Percentiles rank a stretch among this genome's conserved stretches.
Conservation (phyloP, 1,284 basidiomycete species). For the Cystobasidium sp. region DNA sequence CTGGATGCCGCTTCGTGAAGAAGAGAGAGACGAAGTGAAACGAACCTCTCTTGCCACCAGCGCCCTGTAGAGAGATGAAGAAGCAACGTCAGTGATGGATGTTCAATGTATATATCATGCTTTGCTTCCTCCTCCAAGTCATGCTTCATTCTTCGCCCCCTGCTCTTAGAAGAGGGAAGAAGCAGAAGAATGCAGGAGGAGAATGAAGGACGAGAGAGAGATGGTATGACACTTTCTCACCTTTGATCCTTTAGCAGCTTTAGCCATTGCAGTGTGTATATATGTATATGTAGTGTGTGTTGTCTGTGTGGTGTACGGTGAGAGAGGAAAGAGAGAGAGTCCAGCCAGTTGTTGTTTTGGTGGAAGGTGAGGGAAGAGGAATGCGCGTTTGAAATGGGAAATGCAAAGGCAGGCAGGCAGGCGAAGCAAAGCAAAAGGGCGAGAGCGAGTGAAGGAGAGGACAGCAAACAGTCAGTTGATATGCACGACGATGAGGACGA, state of each 20-base stretch:
- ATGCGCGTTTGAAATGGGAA: neutral
- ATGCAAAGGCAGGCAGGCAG: neutral
- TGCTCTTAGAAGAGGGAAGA: no score
- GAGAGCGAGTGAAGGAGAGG: slow-evolving; percentile 7
- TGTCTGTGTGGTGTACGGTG: slow-evolving; percentile 59
- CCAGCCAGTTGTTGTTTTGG: slow-evolving; percentile 40
- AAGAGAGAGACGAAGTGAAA: neutral
- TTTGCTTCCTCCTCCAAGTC: no score
- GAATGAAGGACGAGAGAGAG: neutral
- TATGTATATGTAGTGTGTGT: slow-evolving; percentile 19
- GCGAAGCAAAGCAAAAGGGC: neutral
- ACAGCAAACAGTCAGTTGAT: neutral
- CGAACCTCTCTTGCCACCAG: neutral
- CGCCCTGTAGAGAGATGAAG: neutral
- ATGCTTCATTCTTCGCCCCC: neutral
- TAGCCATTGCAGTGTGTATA: slow-evolving; percentile 64
- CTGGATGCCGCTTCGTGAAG: no score
- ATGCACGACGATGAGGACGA: neutral
- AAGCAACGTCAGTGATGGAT: neutral
- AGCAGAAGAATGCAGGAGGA: neutral
- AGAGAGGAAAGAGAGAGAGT: slow-evolving; percentile 50
- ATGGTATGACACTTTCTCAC: neutral
- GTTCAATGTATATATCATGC: slow-evolving; percentile 2
- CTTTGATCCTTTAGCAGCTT: slow-evolving; percentile 58
- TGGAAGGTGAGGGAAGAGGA: neutral